phyloP scores from a whole-genome alignment of 1,139 yeast species.

The Protomyces arabidopsidicola region DNA sequence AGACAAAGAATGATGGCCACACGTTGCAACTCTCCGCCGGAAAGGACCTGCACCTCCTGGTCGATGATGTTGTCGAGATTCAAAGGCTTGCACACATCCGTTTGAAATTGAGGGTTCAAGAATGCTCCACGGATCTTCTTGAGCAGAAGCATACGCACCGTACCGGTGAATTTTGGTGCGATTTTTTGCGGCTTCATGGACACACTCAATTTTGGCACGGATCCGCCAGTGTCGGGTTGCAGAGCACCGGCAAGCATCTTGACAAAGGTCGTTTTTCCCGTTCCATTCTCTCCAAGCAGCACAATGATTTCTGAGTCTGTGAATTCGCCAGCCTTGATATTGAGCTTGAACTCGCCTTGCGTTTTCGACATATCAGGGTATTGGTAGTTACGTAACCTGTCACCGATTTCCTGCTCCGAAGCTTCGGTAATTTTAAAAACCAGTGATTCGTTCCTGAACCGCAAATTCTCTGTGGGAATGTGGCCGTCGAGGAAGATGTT shows the following conservation, averaged over 20 bases:
- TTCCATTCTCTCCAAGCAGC: slow-evolving; percentile 99
- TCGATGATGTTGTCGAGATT: slow-evolving; percentile 90
- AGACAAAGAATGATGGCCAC: slow-evolving; percentile 93
- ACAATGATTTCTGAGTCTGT: slow-evolving; percentile 95
- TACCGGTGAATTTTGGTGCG: slow-evolving; percentile 97
- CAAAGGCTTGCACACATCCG: slow-evolving; percentile 94
- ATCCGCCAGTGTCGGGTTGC: slow-evolving; percentile 72
- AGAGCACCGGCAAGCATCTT: slow-evolving; percentile 88
- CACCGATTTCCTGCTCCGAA: slow-evolving; percentile 67
- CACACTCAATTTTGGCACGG: slow-evolving; percentile 81
- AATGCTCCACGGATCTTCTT: slow-evolving; percentile 92
- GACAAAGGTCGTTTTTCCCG: slow-evolving; percentile 98
- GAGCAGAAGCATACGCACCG: slow-evolving; percentile 93
- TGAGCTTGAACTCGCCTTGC: slow-evolving; percentile 88
- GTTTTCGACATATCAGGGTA: slow-evolving; percentile 85
- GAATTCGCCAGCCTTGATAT: slow-evolving; percentile 79
- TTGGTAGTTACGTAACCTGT: slow-evolving; percentile 68
- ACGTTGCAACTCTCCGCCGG: slow-evolving; percentile 99
- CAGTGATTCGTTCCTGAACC: slow-evolving; percentile 91
- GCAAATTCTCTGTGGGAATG: slow-evolving; percentile 91
- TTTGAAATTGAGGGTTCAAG: slow-evolving; percentile 94
- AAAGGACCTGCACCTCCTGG: slow-evolving; percentile 93
- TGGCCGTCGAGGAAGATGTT: slow-evolving; percentile 97
- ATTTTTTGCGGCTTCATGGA: slow-evolving; percentile 98
- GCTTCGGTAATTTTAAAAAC: slow-evolving; percentile 95